phyloP scores from a whole-genome alignment of 306 rosid genomes.

The Vigna radiata region DNA sequence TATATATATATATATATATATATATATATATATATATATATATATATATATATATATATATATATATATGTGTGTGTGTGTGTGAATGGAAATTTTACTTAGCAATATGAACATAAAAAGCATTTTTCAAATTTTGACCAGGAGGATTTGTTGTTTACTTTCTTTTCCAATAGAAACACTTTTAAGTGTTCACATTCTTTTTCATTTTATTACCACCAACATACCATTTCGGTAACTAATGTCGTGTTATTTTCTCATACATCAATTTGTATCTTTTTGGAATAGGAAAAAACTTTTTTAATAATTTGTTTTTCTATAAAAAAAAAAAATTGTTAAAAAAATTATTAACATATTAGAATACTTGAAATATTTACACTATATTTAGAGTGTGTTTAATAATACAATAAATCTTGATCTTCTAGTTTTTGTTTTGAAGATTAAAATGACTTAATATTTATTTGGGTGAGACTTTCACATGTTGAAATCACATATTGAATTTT shows the following conservation, averaged over 20 bases:
- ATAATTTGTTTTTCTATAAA: no score
- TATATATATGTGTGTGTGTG: no score
- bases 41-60: no score
- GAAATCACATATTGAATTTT: background rate
- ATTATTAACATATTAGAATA: no score
- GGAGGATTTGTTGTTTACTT: background rate
- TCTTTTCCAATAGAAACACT: constrained; percentile 19
- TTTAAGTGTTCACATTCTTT: background rate
- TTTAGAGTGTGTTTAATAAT: background rate
- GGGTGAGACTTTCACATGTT: background rate
- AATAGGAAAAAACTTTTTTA: no score
- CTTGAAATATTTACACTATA: constrained; percentile 11
- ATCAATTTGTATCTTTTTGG: constrained; percentile 1
- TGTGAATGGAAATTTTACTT: background rate
- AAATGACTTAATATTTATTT: background rate
- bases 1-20: no score
- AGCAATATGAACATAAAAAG: constrained; percentile 5
- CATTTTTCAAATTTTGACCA: constrained; percentile 21
- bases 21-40: no score
- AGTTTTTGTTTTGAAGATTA: background rate
- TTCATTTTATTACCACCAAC: constrained; percentile 9
- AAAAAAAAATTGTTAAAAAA: no score
- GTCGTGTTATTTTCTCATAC: constrained; percentile 1
- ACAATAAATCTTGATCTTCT: background rate
- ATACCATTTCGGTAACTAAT: background rate